Base-by-base conservation (phyloP, 1,284 basidiomycete genomes). In the Papiliotrema laurentii region DNA sequence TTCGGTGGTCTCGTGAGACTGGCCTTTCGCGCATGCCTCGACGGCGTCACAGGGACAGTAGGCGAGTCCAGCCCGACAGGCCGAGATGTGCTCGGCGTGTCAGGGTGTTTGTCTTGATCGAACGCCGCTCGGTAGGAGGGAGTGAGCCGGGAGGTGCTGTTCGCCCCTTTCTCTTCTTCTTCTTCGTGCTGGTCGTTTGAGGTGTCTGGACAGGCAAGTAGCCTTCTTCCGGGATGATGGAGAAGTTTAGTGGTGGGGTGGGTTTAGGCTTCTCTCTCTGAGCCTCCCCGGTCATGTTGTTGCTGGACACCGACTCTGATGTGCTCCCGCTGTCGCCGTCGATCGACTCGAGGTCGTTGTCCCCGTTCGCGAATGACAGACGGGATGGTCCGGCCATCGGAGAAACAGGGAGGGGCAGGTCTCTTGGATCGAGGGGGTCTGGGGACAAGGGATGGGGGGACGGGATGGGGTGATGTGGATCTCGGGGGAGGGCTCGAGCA, bases 191-290 rank as follows among this genome's bases (percentile, higher is more conserved):
- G n/a, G n/a, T n/a, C n/a, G 0, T 28, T 43, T 11, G 41, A 28
- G 6, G 33, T 18, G n/a, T 10, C 28, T 5, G 50, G 24, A n/a
- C n/a, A 16, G 66, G 67, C 0, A 71, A 50, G 39, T 66, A 64
- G 4, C 60, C 59, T n/a, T 65, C 66, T 22, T 69, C 69, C 0
- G 67, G 67, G 5, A 60, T 56, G 41, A 69, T 64, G 5, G 64
- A 67, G 45, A 59, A 66, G 13, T 58, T 59, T 10, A 30, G 14
- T n/a, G n/a, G n/a, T 4, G 40, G 18, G 7, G 16, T 27, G 7
- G 40, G n/a, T 27, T 31, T 9, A 31, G 22, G 14, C 14, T 13
- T 34, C 13, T 6, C 24, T 18, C 13, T 37, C 9, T 22, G 9
- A 3, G 5, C 6, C 7, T 45, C 44, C 14, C 25, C 35, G 13